These are phyloP conservation scores for Ganoderma leucocontextum DNA, from an alignment of 1,284 basidiomycete species.

Conservation along the genomic window DNA sequence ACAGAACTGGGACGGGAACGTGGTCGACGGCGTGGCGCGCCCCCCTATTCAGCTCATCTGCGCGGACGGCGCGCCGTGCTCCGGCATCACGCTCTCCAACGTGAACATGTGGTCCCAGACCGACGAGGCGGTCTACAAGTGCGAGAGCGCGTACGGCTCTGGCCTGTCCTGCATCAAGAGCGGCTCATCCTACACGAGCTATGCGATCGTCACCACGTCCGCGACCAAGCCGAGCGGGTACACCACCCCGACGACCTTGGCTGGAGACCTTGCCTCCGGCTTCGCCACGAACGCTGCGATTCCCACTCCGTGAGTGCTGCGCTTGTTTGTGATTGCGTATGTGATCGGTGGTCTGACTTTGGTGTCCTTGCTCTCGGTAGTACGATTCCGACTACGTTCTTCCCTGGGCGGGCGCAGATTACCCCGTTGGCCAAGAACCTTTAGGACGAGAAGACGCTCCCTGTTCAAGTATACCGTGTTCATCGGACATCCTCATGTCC, in stretches of 20 bases:
- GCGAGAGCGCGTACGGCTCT: conserved; percentile 44
- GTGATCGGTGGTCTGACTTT: background rate
- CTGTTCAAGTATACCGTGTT: background rate
- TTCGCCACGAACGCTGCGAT: conserved; percentile 44
- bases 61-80: conserved; percentile 45
- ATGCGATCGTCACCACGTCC: conserved; percentile 37
- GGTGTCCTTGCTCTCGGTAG: background rate
- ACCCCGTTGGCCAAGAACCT: conserved; percentile 14
- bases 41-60: conserved; percentile 45
- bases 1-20: conserved; percentile 46
- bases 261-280: conserved; percentile 41
- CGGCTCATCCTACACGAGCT: conserved; percentile 37
- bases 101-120: conserved; percentile 47
- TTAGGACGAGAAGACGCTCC: background rate
- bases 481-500: background rate
- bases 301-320: conserved; percentile 42
- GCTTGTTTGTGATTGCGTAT: background rate
- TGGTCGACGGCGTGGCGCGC: conserved; percentile 41
- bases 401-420: conserved; percentile 11
- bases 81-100: conserved; percentile 41
- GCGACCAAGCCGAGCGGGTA: conserved; percentile 41
- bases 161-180: conserved; percentile 42
- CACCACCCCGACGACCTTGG: conserved; percentile 41
- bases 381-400: conserved; percentile 12
- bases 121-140: conserved; percentile 41